Percentiles rank a stretch among this genome's conserved stretches.
These are phyloP conservation scores for Vitis riparia DNA, from an alignment of 164 flowering plant genomes.

Conservation along the genomic window DNA sequence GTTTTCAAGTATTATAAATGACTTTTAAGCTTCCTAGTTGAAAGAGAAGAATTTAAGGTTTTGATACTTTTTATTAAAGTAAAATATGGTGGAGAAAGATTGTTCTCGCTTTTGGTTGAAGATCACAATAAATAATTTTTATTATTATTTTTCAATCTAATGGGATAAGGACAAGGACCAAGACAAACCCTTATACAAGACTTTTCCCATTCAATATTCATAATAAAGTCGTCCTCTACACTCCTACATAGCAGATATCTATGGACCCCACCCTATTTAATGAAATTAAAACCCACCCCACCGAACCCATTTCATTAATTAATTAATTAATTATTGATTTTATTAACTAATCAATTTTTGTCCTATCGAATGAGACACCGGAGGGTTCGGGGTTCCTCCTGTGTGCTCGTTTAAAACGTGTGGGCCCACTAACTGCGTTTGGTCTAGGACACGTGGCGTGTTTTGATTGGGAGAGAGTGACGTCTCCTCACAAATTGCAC, in stretches of 20 bases:
- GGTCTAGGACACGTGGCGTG: background rate
- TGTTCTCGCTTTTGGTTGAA: too few species aligned
- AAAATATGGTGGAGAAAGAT: too few species aligned
- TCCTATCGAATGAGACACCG: background rate
- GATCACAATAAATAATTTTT: too few species aligned
- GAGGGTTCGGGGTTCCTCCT: background rate
- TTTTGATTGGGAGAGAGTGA: conserved; percentile 9
- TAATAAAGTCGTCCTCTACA: background rate
- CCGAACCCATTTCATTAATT: background rate
- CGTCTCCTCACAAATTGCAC: conserved; percentile 10
- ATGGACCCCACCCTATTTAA: too few species aligned
- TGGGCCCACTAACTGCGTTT: conserved; percentile 11
- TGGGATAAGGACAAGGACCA: conserved; percentile 6
- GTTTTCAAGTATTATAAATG: too few species aligned
- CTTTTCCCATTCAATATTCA: conserved; percentile 11
- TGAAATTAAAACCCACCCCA: too few species aligned
- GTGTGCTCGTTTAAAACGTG: conserved; percentile 18
- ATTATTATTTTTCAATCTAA: background rate
- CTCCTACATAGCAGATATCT: too few species aligned
- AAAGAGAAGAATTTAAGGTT: too few species aligned
- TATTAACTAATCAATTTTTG: background rate
- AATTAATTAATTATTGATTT: background rate
- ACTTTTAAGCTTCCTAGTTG: too few species aligned
- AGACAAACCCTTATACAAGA: conserved; percentile 9
- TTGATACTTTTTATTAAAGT: too few species aligned